A percentile compares a stretch with the other conserved stretches of the same genome.
phyloP scores from a whole-genome alignment of 441 rosid species.

The Populus trichocarpa region DNA sequence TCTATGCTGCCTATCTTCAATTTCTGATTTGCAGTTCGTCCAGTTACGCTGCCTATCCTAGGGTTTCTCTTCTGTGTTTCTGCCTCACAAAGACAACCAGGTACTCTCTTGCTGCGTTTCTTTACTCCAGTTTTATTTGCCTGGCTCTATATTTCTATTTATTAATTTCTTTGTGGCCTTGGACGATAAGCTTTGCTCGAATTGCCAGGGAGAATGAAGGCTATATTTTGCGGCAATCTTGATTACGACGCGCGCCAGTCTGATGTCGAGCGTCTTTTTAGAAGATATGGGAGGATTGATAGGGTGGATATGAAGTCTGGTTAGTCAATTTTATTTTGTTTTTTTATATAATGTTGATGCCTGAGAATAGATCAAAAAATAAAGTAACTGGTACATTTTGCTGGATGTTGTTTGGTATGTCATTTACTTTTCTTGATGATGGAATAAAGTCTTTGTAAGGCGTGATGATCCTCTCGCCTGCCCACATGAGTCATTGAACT shows the following conservation, averaged over 20 bases:
- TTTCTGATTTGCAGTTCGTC: too few relatives aligned
- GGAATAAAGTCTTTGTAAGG: neutral
- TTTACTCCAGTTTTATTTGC: neutral
- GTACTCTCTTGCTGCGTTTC: too few relatives aligned
- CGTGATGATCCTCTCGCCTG: neutral
- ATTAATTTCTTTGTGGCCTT: neutral
- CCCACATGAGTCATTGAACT: neutral
- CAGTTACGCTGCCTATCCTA: too few relatives aligned
- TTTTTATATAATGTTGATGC: neutral
- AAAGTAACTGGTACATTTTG: neutral
- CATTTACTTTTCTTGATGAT: neutral
- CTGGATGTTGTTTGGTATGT: neutral
- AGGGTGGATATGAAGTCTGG: constrained; percentile 95
- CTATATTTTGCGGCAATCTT: constrained; percentile 91
- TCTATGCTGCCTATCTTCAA: neutral
- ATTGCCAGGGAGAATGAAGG: constrained; percentile 51
- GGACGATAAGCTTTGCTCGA: neutral
- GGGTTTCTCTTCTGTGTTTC: too few relatives aligned
- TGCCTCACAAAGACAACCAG: too few relatives aligned
- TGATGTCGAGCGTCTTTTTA: constrained; percentile 87
- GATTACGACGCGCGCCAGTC: constrained; percentile 92
- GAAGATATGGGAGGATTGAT: constrained; percentile 82
- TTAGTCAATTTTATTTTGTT: constrained; percentile 11
- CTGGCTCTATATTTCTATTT: neutral
- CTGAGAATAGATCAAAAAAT: neutral